These are phyloP conservation scores for Byssochlamys sp. DNA, from an alignment of 2,329 filamentous ascomycete species.

Conservation along the genomic window DNA sequence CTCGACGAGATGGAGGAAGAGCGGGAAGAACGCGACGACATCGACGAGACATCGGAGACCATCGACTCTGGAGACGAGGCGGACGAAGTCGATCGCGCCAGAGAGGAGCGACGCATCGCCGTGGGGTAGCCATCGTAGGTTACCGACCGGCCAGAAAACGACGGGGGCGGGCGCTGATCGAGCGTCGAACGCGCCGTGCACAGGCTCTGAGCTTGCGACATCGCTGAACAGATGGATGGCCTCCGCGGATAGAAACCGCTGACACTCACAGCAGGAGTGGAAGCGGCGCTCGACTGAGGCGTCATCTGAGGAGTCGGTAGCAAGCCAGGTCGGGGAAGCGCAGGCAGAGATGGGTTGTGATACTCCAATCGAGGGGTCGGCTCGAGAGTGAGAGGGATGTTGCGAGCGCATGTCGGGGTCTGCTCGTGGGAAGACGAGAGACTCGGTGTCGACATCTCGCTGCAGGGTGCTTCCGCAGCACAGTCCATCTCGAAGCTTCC, in stretches of 20 bases:
- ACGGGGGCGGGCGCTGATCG: constrained; percentile 39
- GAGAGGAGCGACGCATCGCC: constrained; percentile 40
- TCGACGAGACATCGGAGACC: constrained; percentile 49
- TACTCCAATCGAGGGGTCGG: constrained; percentile 36
- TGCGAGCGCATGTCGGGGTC: constrained; percentile 20
- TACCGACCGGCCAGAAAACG: constrained; percentile 25
- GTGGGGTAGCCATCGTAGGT: constrained; percentile 41
- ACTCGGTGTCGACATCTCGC: constrained; percentile 12
- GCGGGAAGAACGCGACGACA: constrained; percentile 46
- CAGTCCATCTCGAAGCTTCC: constrained; percentile 16
- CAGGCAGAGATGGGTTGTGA: constrained; percentile 41
- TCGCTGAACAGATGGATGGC: constrained; percentile 50
- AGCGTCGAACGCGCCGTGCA: constrained; percentile 47
- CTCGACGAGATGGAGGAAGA: constrained; percentile 40
- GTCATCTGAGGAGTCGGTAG: constrained; percentile 56
- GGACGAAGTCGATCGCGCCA: constrained; percentile 44
- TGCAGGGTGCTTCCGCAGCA: constrained; percentile 20
- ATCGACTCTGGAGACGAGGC: constrained; percentile 53
- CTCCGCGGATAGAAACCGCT: constrained; percentile 40
- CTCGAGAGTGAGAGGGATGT: constrained; percentile 41
- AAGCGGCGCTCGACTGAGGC: constrained; percentile 44
- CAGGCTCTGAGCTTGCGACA: constrained; percentile 48
- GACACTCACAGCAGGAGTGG: constrained; percentile 54
- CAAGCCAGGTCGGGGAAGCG: constrained; percentile 45
- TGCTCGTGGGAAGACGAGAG: constrained; percentile 14